A percentile compares a stretch with the other conserved stretches of the same genome.
These are phyloP conservation scores for Fusarium mangiferae DNA, from an alignment of 2,329 filamentous ascomycete genomes.

Conservation along the genomic window DNA sequence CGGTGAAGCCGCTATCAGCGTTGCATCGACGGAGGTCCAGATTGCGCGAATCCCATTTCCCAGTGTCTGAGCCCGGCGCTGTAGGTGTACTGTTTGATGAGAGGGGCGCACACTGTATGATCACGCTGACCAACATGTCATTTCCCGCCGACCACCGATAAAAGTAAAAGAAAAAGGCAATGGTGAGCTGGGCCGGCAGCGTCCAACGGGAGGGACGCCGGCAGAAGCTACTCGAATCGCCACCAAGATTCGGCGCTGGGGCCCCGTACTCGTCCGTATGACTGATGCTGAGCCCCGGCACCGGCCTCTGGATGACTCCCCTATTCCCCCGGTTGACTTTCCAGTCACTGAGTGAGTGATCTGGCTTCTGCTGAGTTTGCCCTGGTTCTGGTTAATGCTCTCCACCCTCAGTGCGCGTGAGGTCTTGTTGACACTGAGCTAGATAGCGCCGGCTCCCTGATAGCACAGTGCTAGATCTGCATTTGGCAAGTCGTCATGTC, in stretches of 20 bases:
- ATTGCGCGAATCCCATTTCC: conserved; percentile 30
- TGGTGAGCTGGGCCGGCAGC: conserved; percentile 10
- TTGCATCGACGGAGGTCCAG: conserved; percentile 34
- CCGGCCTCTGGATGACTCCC: conserved; percentile 36
- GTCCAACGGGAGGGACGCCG: conserved; percentile 6
- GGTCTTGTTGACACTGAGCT: conserved; percentile 21
- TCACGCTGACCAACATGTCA: conserved; percentile 44
- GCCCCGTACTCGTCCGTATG: conserved; percentile 35
- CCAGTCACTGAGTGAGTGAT: conserved; percentile 9
- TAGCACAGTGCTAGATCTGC: conserved; percentile 28
- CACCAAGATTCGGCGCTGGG: conserved; percentile 30
- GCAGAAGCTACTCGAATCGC: conserved; percentile 40
- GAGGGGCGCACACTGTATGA: conserved; percentile 33
- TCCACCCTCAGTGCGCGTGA: conserved; percentile 28
- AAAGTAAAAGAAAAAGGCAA: background rate
- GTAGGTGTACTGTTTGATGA: conserved; percentile 11
- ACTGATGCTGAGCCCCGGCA: conserved; percentile 32
- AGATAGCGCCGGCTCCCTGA: background rate
- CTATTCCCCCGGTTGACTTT: conserved; percentile 1
- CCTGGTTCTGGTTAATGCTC: conserved; percentile 9
- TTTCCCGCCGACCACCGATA: conserved; percentile 38
- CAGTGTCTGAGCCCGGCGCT: conserved; percentile 27
- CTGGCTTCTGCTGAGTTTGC: background rate
- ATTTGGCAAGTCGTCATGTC: conserved; percentile 38
- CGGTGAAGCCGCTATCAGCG: conserved; percentile 41